A percentile compares a stretch with the other conserved stretches of the same genome.
Conservation (phyloP, 129 eudicot species). For the Artemisia annua region DNA sequence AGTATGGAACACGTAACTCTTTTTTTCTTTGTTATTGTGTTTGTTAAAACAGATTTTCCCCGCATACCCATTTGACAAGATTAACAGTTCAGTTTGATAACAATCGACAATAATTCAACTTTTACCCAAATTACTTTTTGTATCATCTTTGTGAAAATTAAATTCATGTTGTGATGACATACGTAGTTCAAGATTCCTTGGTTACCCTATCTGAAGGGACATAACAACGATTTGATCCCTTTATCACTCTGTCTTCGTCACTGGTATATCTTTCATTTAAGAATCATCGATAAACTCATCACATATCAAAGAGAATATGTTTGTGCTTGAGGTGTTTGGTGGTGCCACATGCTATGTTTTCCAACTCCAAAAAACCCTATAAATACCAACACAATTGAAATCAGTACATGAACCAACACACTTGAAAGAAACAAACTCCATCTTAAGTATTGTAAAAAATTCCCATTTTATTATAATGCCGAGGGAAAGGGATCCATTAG, state of each 20-base stretch:
- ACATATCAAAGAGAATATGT: constrained; percentile 26
- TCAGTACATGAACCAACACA: background rate
- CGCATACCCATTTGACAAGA: too few relatives aligned
- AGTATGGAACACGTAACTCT: too few relatives aligned
- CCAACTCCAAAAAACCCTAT: constrained; percentile 20
- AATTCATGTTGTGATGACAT: background rate
- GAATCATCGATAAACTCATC: constrained; percentile 16
- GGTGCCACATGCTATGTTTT: constrained; percentile 23
- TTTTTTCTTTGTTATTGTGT: too few relatives aligned
- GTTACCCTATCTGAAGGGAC: background rate
- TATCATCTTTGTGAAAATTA: too few relatives aligned
- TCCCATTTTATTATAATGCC: constrained; percentile 32
- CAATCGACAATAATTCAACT: too few relatives aligned
- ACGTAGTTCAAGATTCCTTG: constrained; percentile 11
- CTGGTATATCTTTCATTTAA: constrained; percentile 14
- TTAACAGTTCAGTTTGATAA: too few relatives aligned
- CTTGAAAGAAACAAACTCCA: background rate
- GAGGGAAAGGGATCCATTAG: constrained; percentile 56
- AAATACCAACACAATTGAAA: constrained; percentile 30
- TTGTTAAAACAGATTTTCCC: too few relatives aligned
- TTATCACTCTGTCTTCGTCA: constrained; percentile 23
- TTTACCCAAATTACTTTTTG: too few relatives aligned
- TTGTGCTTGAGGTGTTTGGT: constrained; percentile 6
- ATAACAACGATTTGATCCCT: constrained; percentile 15
- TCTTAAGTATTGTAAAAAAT: background rate